Conservation (phyloP, 768 basidiomycete species). For the Tulasnella sp. region DNA sequence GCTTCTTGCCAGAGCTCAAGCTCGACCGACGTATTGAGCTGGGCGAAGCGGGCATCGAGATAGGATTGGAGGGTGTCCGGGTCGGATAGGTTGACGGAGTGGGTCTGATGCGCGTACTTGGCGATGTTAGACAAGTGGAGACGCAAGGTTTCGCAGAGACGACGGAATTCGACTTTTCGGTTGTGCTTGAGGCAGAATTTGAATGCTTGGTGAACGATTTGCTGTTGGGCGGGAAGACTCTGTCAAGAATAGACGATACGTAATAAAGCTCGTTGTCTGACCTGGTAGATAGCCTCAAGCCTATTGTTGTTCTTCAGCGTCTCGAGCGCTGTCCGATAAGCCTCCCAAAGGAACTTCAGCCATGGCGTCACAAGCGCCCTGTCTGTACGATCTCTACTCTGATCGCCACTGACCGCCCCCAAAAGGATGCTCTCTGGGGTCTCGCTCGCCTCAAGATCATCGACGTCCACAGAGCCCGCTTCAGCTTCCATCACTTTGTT, state of each 20-base stretch:
- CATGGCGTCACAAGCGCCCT: slow-evolving; percentile 91
- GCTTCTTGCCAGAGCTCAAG: slow-evolving; percentile 99
- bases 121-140: slow-evolving; percentile 89
- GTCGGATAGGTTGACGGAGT: slow-evolving; percentile 91
- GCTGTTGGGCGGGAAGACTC: slow-evolving; percentile 33
- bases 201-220: slow-evolving; percentile 95
- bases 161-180: slow-evolving; percentile 93
- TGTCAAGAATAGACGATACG: background rate
- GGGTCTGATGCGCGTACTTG: slow-evolving; percentile 88
- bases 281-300: slow-evolving; percentile 89
- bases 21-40: slow-evolving; percentile 92
- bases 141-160: slow-evolving; percentile 90
- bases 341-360: slow-evolving; percentile 99
- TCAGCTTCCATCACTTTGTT: slow-evolving; percentile 49
- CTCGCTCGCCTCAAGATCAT: slow-evolving; percentile 91
- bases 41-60: slow-evolving; percentile 92
- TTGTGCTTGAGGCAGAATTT: slow-evolving; percentile 89
- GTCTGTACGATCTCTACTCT: slow-evolving; percentile 90
- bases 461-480: slow-evolving; percentile 56
- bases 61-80: slow-evolving; percentile 90
- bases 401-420: slow-evolving; percentile 79
- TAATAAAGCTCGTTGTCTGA: slow-evolving; percentile 27
- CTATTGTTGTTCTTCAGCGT: slow-evolving; percentile 93
- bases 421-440: slow-evolving; percentile 88
- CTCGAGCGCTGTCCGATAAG: slow-evolving; percentile 89